phyloP scores from a whole-genome alignment of 2,329 filamentous ascomycete species.

The Colletotrichum sp. region DNA sequence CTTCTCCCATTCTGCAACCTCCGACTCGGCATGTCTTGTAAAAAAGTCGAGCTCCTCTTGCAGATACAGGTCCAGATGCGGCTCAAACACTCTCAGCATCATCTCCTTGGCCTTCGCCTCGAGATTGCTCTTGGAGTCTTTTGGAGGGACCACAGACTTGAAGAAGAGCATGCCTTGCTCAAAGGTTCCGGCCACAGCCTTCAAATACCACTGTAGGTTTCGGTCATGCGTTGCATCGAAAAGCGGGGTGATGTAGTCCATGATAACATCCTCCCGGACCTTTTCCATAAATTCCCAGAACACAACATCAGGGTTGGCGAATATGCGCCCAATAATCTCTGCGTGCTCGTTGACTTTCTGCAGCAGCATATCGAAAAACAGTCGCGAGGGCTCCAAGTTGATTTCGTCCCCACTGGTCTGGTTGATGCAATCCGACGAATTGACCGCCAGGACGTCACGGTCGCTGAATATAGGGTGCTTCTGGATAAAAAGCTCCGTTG shows the following conservation, averaged over 20 bases:
- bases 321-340: conserved; percentile 79
- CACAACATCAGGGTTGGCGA: conserved; percentile 72
- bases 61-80: conserved; percentile 91
- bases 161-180: conserved; percentile 84
- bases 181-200: conserved; percentile 85
- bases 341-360: conserved; percentile 83
- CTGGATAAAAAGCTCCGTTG: conserved; percentile 84
- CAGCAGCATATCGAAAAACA: conserved; percentile 79
- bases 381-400: conserved; percentile 77
- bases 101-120: conserved; percentile 69
- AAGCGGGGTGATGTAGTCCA: conserved; percentile 83
- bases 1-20: conserved; percentile 88
- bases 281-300: conserved; percentile 82
- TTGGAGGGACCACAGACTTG: conserved; percentile 70
- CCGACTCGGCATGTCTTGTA: conserved; percentile 72
- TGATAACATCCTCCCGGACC: conserved; percentile 81
- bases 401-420: conserved; percentile 68
- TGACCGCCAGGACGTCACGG: conserved; percentile 67
- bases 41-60: conserved; percentile 91
- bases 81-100: conserved; percentile 79
- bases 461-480: conserved; percentile 86
- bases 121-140: conserved; percentile 64
- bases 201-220: conserved; percentile 78
- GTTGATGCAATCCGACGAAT: conserved; percentile 82
- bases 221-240: conserved; percentile 86